Evolutionary conservation across 2,329 filamentous ascomycete genomes (phyloP).

Genomic region (Ceratocystis lukuohia): DNA sequence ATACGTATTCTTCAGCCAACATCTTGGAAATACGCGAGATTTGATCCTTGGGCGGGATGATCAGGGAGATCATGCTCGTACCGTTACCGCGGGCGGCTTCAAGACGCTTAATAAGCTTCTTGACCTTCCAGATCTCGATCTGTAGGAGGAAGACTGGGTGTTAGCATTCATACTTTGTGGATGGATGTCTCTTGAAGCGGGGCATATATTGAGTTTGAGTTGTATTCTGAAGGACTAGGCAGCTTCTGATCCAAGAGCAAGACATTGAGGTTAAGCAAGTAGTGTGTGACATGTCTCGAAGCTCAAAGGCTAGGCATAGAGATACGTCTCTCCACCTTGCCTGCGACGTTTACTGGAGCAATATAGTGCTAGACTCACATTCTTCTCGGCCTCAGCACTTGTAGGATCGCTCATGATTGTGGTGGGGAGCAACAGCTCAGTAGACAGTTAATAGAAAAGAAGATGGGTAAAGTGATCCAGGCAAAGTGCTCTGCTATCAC

Average conservation of each 20-base stretch:
- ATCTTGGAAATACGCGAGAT: slow-evolving; percentile 94
- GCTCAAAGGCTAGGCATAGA: not conserved
- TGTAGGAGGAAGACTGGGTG: slow-evolving; percentile 24
- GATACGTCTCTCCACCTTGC: not conserved
- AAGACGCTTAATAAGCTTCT: slow-evolving; percentile 98
- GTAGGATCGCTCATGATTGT: slow-evolving; percentile 74
- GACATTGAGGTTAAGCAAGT: not conserved
- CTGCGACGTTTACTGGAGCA: not conserved
- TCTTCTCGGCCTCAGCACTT: slow-evolving; percentile 94
- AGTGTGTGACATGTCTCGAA: not conserved
- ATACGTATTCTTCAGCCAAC: slow-evolving; percentile 99
- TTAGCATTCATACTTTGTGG: not conserved
- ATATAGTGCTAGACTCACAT: slow-evolving; percentile 40
- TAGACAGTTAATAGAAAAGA: slow-evolving; percentile 19
- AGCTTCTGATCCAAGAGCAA: not conserved
- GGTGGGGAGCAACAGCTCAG: slow-evolving; percentile 19
- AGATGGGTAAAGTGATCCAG: not conserved
- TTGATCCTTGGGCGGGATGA: slow-evolving; percentile 98
- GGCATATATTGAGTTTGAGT: not conserved
- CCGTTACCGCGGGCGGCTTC: slow-evolving; percentile 96
- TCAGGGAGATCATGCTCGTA: slow-evolving; percentile 98
- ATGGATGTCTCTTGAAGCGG: not conserved
- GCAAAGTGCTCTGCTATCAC: slow-evolving; percentile 21
- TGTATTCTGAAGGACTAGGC: not conserved
- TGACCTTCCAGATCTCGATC: slow-evolving; percentile 90